Evolutionary conservation across 2,329 filamentous ascomycete species (phyloP), one percentile per base, ranked within the genome.

Genomic region (Cryphonectria nitschkei): DNA sequence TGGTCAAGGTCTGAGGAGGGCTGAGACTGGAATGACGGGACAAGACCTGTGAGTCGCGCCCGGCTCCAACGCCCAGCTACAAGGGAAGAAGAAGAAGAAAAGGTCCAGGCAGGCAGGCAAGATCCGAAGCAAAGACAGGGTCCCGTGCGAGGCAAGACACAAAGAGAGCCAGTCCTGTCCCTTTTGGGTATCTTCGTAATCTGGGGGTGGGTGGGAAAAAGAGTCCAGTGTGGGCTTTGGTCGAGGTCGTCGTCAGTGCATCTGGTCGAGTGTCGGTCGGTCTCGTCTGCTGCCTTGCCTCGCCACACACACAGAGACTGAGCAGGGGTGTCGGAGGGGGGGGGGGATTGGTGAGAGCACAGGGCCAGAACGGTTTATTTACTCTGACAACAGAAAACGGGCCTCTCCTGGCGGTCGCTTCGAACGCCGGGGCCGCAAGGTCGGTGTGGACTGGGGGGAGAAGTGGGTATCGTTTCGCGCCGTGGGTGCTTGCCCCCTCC

Each of bases 1-100:
- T 54, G 67, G 58, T 43, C 43, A 41, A 34, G 60, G 66, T 16
- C 39, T 34, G 32, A 39, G 37, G 19, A 43, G 41, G 61, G 68
- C 56, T 67, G 65, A 70, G 70, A 69, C 70, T 72, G 72, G 72
- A 73, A 73, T 68, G 72, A 63, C 58, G 64, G 58, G 46, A 68
- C 13, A 16, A 37, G 50, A 46, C 62, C 50, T 65, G 29, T 50
- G 50, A 60, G 26, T 60, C 39, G 34, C 46, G 68, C 29, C 61
- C 61, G 46, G 34, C 60, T 46, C 60, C 32, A 26, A 32, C n/a
- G n/a, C 29, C 34, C 43, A 29, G 41, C 14, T 50, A 29, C 19
- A 34, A 62, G 19, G 14, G 32, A 8, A 62, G 22, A 46, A 29
- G 14, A 64, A 39, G 13, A 43, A 63, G 9, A 56, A 14, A 58